Evolutionary conservation across 2,329 filamentous ascomycete species (phyloP).

Genomic region (Hymenoscyphus repandus): DNA sequence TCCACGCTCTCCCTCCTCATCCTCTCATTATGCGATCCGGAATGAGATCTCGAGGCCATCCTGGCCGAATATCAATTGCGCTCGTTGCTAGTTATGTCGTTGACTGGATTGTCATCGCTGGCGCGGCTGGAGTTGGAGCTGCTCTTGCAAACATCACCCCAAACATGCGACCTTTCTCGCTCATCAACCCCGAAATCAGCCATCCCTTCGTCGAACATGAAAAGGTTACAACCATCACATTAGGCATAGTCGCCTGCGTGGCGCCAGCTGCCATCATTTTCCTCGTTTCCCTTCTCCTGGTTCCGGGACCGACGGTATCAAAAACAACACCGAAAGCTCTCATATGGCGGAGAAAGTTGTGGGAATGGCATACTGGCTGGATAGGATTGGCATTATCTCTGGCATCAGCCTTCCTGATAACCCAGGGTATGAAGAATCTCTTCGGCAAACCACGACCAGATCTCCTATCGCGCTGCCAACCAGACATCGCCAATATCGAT

Average conservation of each 20-base stretch:
- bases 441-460: conserved; percentile 62
- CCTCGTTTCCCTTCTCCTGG: conserved; percentile 61
- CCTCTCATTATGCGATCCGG: conserved; percentile 10
- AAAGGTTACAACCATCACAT: conserved; percentile 62
- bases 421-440: conserved; percentile 76
- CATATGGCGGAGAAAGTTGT: conserved; percentile 77
- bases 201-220: conserved; percentile 69
- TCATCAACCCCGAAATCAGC: conserved; percentile 69
- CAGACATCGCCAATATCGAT: conserved; percentile 60
- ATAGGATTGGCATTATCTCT: conserved; percentile 73
- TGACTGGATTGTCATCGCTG: conserved; percentile 67
- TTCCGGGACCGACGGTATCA: conserved; percentile 66
- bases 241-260: conserved; percentile 58
- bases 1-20: background rate
- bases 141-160: conserved; percentile 56
- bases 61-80: conserved; percentile 19
- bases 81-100: conserved; percentile 62
- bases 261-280: conserved; percentile 65
- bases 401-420: conserved; percentile 71
- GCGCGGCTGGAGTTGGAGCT: conserved; percentile 52
- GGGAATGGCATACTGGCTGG: conserved; percentile 85
- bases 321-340: conserved; percentile 56
- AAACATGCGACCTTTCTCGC: conserved; percentile 65
- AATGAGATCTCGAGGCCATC: conserved; percentile 13
- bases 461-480: conserved; percentile 65